Base-by-base conservation (phyloP, 257 asterid genomes). In the Lycium barbarum region DNA sequence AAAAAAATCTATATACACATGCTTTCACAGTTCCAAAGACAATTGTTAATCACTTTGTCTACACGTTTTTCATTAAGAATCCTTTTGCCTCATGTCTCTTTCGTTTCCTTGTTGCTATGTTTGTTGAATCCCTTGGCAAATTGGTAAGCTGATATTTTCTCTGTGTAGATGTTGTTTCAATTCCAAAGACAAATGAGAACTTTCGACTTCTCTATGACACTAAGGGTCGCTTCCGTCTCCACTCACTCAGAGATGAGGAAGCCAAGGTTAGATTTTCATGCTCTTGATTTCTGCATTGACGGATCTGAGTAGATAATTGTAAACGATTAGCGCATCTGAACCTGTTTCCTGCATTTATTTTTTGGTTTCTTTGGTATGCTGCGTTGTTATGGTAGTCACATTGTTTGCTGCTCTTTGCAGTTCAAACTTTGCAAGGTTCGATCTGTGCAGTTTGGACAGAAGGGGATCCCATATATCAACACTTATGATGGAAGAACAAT, bases 341-440 rank as follows among this genome's bases (percentile, higher is more conserved):
- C 1, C 40, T 18, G 1, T 73, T 73, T 73, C 80, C 80, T 73
- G 59, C 36, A n/a, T 22, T 14, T 45, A 8, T 38, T 20, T 73
- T 26, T 26, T 26, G 33, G 33, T 26, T 20, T 4, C 40, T 40
- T 20, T 36, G 35, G 80, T 5, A 20, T 47, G 80, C n/a, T 20
- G 12, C 0, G n/a, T 3, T n/a, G 80, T 73, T 73, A 13, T n/a
- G 20, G 40, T 73, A 73, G 45, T 40, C 45, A 73, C 63, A 11
- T 85, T 85, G 14, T 73, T 54, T 84, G 78, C 79, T 76, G 43
- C 35, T 45, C 5, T 79, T 6, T 62, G 83, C 86, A 88, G 90
- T 88, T 86, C 55, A 88, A 88, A 54, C 89, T 88, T 3, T 88
- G 90, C 78, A 88, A 88, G 70, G 90, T 88, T 10, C 83, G 90